Evolutionary conservation across 2,329 filamentous ascomycete species (phyloP), one percentile per base, ranked within the genome.

Genomic region (Drechmeria coniospora): DNA sequence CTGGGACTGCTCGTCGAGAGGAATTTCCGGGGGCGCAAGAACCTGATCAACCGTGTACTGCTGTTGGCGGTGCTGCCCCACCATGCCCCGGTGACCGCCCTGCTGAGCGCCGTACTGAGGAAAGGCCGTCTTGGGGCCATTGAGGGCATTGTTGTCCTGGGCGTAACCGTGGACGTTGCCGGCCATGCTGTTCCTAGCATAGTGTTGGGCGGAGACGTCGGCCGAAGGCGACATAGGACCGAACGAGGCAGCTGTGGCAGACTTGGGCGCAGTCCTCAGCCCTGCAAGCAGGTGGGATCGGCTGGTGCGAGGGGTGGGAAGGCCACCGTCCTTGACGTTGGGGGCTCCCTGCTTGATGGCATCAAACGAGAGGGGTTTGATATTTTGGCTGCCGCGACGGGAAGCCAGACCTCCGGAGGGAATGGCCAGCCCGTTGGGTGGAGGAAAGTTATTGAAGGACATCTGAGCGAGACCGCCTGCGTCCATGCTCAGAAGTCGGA

Each of bases 381-480:
- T 78, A 51, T 81, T 78, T 47, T 81, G 73, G 40, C 82, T 80
- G 47, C 92, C 82, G 39, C 90, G 78, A 44, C 68, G 66, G 15
- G 86, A 87, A 37, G 82, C 83, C 49, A 93, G 79, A 46, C 84
- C 81, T 39, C 79, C 73, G 36, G 72, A 65, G 29, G 84, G 79
- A 59, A 82, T 73, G 47, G 75, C 73, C 44, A 93, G 65, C 44
- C 73, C 76, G 54, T 70, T 70, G 50, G 70, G 64, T 54, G 78
- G 65, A 53, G 68, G 61, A 54, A 80, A 80, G 56, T 76, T 70
- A 65, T 76, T 81, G 66, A 83, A 87, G 63, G 83, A 81, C 87
- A 95, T 95, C 71, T 92, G 84, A 90, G 84, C 79, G 66, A 93
- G 82, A 90, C 84, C 83, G 71, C 87, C 87, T 73, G 87, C 77